Evolutionary conservation across 306 rosid genomes (phyloP).

Genomic region (Quercus bicolor): DNA sequence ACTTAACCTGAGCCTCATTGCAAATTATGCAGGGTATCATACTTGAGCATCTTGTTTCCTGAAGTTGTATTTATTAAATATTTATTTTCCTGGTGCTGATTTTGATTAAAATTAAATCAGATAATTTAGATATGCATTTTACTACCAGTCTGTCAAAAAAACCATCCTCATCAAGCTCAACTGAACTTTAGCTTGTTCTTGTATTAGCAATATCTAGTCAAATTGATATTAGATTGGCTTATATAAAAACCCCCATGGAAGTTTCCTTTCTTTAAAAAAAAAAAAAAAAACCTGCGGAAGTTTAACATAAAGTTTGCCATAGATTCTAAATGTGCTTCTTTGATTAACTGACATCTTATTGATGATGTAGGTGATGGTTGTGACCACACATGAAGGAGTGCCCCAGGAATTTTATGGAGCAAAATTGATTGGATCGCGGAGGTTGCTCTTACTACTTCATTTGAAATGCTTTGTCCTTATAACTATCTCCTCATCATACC

Average conservation of each 20-base stretch:
- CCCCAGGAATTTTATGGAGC: conserved; percentile 94
- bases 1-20: not conserved
- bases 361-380: conserved; percentile 76
- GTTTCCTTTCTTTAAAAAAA: no score
- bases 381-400: conserved; percentile 96
- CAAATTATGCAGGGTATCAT: not conserved
- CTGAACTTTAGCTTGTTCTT: conserved; percentile 14
- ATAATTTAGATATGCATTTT: not conserved
- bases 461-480: conserved; percentile 5
- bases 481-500: conserved; percentile 5
- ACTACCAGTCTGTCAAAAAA: not conserved
- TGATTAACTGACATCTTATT: conserved; percentile 16
- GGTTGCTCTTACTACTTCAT: conserved; percentile 39
- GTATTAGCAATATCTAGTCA: not conserved
- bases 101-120: not conserved
- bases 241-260: not conserved
- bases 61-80: not conserved
- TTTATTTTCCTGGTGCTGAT: not conserved
- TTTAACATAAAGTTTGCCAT: not conserved
- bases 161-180: not conserved
- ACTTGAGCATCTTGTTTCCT: not conserved
- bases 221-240: not conserved
- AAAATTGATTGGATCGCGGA: conserved; percentile 78
- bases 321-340: not conserved
- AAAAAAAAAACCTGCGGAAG: no score